Conservation (phyloP, 805 yeast species). For the Candida khao-thaluensis region DNA sequence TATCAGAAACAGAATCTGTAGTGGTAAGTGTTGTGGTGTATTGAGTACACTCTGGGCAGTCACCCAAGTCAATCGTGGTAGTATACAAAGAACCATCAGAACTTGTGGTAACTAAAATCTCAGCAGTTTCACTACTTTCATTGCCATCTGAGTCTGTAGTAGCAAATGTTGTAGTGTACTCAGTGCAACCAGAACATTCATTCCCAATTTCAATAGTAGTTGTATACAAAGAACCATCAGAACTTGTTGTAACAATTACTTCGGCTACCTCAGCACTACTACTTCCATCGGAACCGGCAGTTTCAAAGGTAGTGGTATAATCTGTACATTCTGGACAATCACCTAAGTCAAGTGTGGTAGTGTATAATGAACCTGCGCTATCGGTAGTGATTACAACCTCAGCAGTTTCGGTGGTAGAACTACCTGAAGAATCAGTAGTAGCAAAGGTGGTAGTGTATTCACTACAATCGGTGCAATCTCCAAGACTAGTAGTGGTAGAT, state of each 20-base stretch:
- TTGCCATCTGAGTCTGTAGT: too few relatives aligned
- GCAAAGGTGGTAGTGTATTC: slow-evolving; percentile 14
- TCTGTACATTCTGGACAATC: slow-evolving; percentile 9
- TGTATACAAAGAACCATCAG: too few relatives aligned
- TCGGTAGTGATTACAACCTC: slow-evolving; percentile 14
- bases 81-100: too few relatives aligned
- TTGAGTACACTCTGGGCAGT: too few relatives aligned
- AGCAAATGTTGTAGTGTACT: slow-evolving; percentile 16
- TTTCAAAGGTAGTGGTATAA: too few relatives aligned
- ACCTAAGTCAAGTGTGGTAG: slow-evolving; percentile 12
- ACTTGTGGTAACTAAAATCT: slow-evolving; percentile 10
- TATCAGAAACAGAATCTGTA: slow-evolving; percentile 13
- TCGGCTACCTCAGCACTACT: too few relatives aligned
- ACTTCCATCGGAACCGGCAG: too few relatives aligned
- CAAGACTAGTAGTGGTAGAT: slow-evolving; percentile 11
- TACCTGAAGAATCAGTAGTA: slow-evolving; percentile 9
- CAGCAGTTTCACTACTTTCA: too few relatives aligned
- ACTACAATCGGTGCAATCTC: slow-evolving; percentile 16
- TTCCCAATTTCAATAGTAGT: too few relatives aligned
- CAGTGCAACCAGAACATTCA: slow-evolving; percentile 13
- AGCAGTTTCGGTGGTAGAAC: slow-evolving; percentile 11
- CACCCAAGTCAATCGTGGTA: too few relatives aligned
- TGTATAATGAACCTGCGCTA: slow-evolving; percentile 12
- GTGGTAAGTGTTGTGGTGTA: too few relatives aligned
- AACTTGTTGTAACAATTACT: too few relatives aligned